phyloP scores from a whole-genome alignment of 2,329 filamentous ascomycete species.

The Plenodomus biglobosus region DNA sequence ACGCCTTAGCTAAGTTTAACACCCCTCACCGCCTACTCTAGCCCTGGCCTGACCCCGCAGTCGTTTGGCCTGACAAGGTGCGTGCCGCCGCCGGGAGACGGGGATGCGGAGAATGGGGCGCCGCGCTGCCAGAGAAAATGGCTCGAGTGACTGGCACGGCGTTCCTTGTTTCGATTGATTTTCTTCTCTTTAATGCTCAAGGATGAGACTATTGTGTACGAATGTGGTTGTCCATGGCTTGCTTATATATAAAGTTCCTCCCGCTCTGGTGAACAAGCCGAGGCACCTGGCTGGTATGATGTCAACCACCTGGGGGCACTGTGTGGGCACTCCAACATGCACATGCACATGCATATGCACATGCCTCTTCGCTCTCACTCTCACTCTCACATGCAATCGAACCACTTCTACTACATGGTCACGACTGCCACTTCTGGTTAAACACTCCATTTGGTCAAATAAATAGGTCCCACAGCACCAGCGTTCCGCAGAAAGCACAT shows the following conservation, averaged over 20 bases:
- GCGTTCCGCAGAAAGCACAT: conserved; percentile 48
- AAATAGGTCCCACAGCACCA: conserved; percentile 54
- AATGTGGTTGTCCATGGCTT: no score
- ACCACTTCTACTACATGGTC: conserved; percentile 15
- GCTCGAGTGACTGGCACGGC: no score
- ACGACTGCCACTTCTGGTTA: conserved; percentile 21
- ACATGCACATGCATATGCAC: no score
- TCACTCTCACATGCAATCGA: conserved; percentile 30
- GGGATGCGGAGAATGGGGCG: conserved; percentile 22
- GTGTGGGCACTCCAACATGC: no score
- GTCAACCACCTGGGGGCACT: no score
- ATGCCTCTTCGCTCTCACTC: no score
- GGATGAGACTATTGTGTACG: no score
- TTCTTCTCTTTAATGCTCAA: no score
- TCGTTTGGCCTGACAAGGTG: conserved; percentile 3
- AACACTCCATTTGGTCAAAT: conserved; percentile 41
- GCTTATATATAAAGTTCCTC: no score
- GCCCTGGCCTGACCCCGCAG: conserved; percentile 36
- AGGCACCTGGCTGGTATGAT: conserved; percentile 28
- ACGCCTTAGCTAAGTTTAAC: conserved; percentile 15
- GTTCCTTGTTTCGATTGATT: no score
- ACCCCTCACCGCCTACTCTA: conserved; percentile 4
- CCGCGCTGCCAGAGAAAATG: no score
- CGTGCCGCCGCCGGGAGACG: conserved; percentile 13
- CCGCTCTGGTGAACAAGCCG: conserved; percentile 23